Conservation (phyloP, 768 basidiomycete species). For the Tricholoma sp. region DNA sequence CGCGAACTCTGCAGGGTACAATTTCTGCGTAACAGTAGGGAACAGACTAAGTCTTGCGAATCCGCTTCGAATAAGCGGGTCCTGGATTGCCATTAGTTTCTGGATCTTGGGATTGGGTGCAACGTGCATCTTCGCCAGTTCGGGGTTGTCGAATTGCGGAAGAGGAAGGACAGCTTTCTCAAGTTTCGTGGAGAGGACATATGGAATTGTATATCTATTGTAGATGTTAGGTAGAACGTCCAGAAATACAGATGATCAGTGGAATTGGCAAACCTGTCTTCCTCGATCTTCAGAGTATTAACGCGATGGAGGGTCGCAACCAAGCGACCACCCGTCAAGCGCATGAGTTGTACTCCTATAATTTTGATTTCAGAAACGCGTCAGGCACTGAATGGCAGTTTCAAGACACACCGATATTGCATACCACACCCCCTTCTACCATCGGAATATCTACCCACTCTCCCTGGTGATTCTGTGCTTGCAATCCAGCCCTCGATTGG, state of each 20-base stretch:
- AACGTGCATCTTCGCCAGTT: conserved; percentile 18
- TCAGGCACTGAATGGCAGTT: too few relatives aligned
- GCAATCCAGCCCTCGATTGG: conserved; percentile 21
- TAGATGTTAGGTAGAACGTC: neutral
- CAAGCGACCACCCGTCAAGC: conserved; percentile 21
- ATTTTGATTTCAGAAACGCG: too few relatives aligned
- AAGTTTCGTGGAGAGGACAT: conserved; percentile 23
- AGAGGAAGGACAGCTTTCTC: conserved; percentile 20
- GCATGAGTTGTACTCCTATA: conserved; percentile 24
- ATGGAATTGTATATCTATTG: conserved; percentile 22
- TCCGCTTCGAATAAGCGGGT: conserved; percentile 18
- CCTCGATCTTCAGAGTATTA: conserved; percentile 24
- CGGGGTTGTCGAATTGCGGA: conserved; percentile 17
- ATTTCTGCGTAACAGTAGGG: neutral
- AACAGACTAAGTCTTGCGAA: conserved; percentile 20
- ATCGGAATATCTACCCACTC: conserved; percentile 24
- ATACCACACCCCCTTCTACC: conserved; percentile 24
- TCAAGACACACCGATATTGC: conserved; percentile 21
- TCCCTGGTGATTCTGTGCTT: conserved; percentile 24
- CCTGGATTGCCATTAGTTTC: conserved; percentile 8
- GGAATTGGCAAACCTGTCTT: conserved; percentile 16
- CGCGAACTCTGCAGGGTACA: conserved; percentile 6
- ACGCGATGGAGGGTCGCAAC: conserved; percentile 26
- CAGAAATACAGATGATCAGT: too few relatives aligned
- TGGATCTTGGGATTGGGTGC: conserved; percentile 20